A percentile compares a stretch with the other conserved stretches of the same genome.
These are phyloP conservation scores for Podospora tetraspora DNA, from an alignment of 495 filamentous ascomycete genomes.

Conservation along the genomic window DNA sequence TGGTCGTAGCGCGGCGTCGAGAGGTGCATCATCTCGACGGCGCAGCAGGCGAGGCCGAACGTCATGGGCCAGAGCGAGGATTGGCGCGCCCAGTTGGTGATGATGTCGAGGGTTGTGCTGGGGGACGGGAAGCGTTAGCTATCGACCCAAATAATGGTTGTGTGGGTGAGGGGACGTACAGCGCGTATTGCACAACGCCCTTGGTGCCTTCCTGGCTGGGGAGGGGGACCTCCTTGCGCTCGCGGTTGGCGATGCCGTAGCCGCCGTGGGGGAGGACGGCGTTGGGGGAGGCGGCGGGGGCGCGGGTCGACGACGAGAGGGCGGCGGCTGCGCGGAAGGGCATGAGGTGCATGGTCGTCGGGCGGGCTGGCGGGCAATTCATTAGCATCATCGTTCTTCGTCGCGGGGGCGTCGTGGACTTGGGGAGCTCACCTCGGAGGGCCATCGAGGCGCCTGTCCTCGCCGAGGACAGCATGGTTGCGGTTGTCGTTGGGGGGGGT, in stretches of 20 bases:
- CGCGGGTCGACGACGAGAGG: conserved; percentile 58
- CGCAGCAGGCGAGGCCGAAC: conserved; percentile 94
- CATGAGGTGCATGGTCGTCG: conserved; percentile 51
- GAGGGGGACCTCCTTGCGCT: conserved; percentile 70
- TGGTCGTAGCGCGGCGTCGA: conserved; percentile 95
- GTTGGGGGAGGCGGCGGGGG: conserved; percentile 42
- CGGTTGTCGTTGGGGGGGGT: conserved; percentile 3
- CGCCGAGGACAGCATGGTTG: conserved; percentile 57
- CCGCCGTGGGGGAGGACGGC: conserved; percentile 38
- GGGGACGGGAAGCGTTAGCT: no score
- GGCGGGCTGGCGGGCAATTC: conserved; percentile 56
- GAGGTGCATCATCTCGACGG: conserved; percentile 97
- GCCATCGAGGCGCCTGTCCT: conserved; percentile 62
- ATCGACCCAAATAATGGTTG: no score
- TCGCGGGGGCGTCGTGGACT: background rate
- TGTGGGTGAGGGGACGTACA: no score
- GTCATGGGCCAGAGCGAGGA: conserved; percentile 96
- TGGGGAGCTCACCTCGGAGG: conserved; percentile 56
- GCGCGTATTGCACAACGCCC: conserved; percentile 92
- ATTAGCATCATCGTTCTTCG: conserved; percentile 10
- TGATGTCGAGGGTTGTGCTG: conserved; percentile 85
- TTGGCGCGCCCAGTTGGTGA: conserved; percentile 93
- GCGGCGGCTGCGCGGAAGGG: conserved; percentile 57
- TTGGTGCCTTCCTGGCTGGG: conserved; percentile 90
- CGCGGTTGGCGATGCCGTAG: conserved; percentile 37